phyloP scores from a whole-genome alignment of 495 filamentous ascomycete genomes.

The Penicillium simplicissimum region DNA sequence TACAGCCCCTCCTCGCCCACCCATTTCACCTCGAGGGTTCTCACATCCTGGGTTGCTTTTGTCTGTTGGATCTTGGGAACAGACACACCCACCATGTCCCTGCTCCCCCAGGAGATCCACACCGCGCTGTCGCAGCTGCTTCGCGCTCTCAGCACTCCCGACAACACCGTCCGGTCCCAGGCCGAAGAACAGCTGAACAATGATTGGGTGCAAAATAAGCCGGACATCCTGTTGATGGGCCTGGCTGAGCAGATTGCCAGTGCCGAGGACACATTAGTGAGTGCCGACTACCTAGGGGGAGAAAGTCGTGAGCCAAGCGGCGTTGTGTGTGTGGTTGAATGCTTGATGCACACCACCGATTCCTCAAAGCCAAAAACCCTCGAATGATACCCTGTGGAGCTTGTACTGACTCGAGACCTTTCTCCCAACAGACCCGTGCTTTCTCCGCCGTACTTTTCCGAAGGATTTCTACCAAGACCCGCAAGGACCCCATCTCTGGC shows the following conservation, averaged over 20 bases:
- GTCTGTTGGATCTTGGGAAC: conserved; percentile 35
- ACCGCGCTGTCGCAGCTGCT: conserved; percentile 82
- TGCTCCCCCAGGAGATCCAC: conserved; percentile 79
- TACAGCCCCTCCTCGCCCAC: conserved; percentile 27
- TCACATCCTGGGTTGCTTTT: conserved; percentile 25
- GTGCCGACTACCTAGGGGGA: conserved; percentile 27
- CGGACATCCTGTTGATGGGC: conserved; percentile 88
- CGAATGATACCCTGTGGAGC: conserved; percentile 1
- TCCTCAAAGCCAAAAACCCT: background rate
- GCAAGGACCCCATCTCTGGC: conserved; percentile 68
- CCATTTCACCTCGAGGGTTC: conserved; percentile 27
- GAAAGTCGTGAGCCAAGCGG: background rate
- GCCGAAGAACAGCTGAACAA: conserved; percentile 88
- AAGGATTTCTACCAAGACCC: conserved; percentile 83
- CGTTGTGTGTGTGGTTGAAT: background rate
- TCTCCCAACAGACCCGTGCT: conserved; percentile 65
- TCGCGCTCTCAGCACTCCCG: conserved; percentile 80
- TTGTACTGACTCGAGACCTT: background rate
- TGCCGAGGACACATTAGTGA: conserved; percentile 66
- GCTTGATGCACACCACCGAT: background rate
- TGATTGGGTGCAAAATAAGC: conserved; percentile 79
- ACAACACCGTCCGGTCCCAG: conserved; percentile 80
- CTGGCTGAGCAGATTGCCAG: conserved; percentile 86
- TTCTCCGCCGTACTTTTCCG: conserved; percentile 95
- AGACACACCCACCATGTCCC: conserved; percentile 65